A percentile compares a stretch with the other conserved stretches of the same genome.
These are phyloP conservation scores for Saccharomycopsis sp. DNA, from an alignment of 805 yeast genomes.

Conservation along the genomic window DNA sequence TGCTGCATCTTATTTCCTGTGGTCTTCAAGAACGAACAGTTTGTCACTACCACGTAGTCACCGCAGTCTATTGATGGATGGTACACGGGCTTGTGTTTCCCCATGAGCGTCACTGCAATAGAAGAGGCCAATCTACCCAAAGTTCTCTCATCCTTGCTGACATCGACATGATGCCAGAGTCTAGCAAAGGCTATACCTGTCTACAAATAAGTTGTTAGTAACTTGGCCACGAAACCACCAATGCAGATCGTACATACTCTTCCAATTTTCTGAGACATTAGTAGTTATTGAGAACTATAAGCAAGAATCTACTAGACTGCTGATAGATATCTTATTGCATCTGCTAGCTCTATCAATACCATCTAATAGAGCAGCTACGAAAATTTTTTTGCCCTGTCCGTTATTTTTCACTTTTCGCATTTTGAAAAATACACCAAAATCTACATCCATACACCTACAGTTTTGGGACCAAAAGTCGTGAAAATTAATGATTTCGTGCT, in stretches of 20 bases:
- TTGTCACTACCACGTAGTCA: constrained; percentile 94
- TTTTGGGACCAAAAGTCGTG: not conserved
- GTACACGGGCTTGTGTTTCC: constrained; percentile 93
- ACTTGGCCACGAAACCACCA: not conserved
- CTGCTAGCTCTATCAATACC: too few species aligned
- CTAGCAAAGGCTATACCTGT: constrained; percentile 75
- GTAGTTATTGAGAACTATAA: not conserved
- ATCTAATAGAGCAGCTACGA: too few species aligned
- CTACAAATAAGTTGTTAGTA: constrained; percentile 24
- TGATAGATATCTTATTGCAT: too few species aligned
- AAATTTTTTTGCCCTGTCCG: too few species aligned
- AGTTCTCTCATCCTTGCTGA: constrained; percentile 76
- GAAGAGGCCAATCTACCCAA: constrained; percentile 88
- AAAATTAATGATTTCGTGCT: not conserved
- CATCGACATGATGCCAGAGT: constrained; percentile 93
- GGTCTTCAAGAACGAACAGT: constrained; percentile 73
- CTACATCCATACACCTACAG: not conserved
- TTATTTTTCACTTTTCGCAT: not conserved
- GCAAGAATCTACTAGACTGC: not conserved
- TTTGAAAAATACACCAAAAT: not conserved
- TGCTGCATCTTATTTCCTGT: constrained; percentile 80
- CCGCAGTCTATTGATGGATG: constrained; percentile 82
- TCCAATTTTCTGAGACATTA: constrained; percentile 44
- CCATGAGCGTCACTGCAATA: constrained; percentile 83
- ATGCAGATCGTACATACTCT: too few species aligned